Conservation (phyloP, 2,329 filamentous ascomycete species). For the Fusarium tupiense region DNA sequence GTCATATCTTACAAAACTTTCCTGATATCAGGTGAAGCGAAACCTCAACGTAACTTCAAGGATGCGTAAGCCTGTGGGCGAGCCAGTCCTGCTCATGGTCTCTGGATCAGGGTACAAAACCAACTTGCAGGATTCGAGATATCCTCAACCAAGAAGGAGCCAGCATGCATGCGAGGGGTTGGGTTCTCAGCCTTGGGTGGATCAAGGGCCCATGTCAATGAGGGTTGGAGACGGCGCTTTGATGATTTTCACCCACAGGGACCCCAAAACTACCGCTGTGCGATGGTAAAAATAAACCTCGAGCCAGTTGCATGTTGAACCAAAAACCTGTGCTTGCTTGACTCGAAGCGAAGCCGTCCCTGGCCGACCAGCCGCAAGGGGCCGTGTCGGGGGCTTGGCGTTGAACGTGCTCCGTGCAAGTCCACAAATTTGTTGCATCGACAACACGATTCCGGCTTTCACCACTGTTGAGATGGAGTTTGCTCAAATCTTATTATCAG, state of each 20-base stretch:
- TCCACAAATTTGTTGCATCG: constrained; percentile 15
- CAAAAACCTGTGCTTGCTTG: constrained; percentile 33
- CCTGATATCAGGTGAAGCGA: not conserved
- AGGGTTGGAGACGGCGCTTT: constrained; percentile 33
- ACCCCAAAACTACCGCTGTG: constrained; percentile 30
- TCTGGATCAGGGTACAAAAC: constrained; percentile 25
- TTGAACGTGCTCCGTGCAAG: not conserved
- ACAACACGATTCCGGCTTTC: constrained; percentile 18
- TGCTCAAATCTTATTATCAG: constrained; percentile 7
- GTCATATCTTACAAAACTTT: not conserved
- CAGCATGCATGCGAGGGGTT: constrained; percentile 43
- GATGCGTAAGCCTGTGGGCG: not conserved
- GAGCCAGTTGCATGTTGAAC: constrained; percentile 26
- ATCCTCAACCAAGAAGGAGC: constrained; percentile 34
- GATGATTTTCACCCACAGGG: constrained; percentile 34
- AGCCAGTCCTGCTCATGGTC: constrained; percentile 10
- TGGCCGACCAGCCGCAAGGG: constrained; percentile 38
- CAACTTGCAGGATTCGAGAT: constrained; percentile 33
- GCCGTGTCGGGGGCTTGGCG: constrained; percentile 24
- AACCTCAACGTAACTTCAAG: not conserved
- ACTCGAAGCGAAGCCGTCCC: constrained; percentile 40
- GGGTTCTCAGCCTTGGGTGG: constrained; percentile 32
- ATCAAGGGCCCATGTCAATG: constrained; percentile 29
- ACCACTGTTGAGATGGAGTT: not conserved
- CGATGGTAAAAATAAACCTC: constrained; percentile 44